Evolutionary conservation across 169 alveolate species (phyloP), one percentile per base, ranked within the genome.

Genomic region (Cryptosporidium ryanae): DNA sequence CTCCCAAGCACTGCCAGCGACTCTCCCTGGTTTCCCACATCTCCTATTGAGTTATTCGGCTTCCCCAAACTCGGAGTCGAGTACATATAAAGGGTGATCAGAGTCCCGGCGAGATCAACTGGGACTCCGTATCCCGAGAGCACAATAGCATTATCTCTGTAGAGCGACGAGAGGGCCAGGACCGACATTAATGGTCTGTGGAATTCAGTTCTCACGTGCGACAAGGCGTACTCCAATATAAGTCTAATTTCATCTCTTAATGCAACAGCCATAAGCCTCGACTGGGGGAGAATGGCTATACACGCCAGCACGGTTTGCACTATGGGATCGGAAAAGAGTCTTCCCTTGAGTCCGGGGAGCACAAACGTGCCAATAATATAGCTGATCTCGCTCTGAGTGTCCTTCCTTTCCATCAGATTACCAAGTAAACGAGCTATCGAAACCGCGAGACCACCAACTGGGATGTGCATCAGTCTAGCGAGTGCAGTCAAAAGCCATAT

Each of bases 71-170:
- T 68, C 10, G 83, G 83, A 49, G 66, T 68, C 52, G 83, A 68
- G 15, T 68, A 68, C n/a, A 68, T 17, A 68, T 68, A 68, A 29
- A 76, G 57, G 4, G 71, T 59, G 23, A 76, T 61, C 15, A 76
- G 27, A 13, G 87, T 76, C 34, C 76, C 68, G 10, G 87, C 87
- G 38, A 76, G 71, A 43, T 76, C 87, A 18, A 55, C 21, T 0
- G 87, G 87, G 2, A 76, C 71, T n/a, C 87, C 87, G 63, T 76
- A 76, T 21, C 87, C 87, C 59, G 87, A 76, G 15, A 76, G 65
- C 2, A 61, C 43, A 43, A 76, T 76, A 1, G 87, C 87, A 59
- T 76, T 76, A 2, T 76, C 87, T 43, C 21, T 55, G 49, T 76
- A 76, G 5, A 76, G 64, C 0, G 87, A 76, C 0, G 54, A 34